These are phyloP conservation scores for Ophiocordyceps sinensis DNA, from an alignment of 2,329 filamentous ascomycete genomes.

Conservation along the genomic window DNA sequence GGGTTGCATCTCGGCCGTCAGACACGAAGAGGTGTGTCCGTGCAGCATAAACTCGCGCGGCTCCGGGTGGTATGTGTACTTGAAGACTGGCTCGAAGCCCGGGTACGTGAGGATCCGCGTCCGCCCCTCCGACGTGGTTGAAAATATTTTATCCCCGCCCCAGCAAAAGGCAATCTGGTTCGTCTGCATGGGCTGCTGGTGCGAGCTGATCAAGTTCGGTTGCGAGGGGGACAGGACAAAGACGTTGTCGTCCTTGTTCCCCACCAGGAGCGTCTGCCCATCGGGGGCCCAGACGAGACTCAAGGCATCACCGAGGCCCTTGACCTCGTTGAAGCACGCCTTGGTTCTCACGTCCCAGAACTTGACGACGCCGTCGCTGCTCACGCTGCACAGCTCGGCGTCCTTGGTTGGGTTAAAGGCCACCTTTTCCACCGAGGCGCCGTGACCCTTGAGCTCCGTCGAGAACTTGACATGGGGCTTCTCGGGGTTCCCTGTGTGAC, in stretches of 20 bases:
- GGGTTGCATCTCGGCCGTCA: constrained; percentile 55
- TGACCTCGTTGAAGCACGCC: constrained; percentile 54
- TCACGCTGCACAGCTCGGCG: constrained; percentile 61
- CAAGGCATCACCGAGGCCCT: constrained; percentile 50
- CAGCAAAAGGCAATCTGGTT: constrained; percentile 66
- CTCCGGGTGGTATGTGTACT: constrained; percentile 29
- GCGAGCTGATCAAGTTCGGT: constrained; percentile 37
- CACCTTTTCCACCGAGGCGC: constrained; percentile 55
- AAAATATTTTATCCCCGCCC: constrained; percentile 54
- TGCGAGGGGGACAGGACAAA: constrained; percentile 48
- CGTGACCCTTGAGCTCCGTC: constrained; percentile 58
- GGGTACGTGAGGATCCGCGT: constrained; percentile 59
- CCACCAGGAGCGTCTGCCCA: constrained; percentile 55
- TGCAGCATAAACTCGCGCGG: constrained; percentile 45
- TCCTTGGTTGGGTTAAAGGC: constrained; percentile 68
- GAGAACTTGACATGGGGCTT: constrained; percentile 58
- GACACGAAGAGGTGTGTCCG: constrained; percentile 60
- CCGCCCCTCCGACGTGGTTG: constrained; percentile 56
- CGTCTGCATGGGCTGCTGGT: constrained; percentile 49
- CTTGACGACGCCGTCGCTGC: constrained; percentile 57
- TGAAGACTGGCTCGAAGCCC: constrained; percentile 39
- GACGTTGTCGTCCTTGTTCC: constrained; percentile 53
- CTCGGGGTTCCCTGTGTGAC: constrained; percentile 54
- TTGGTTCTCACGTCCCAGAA: constrained; percentile 72
- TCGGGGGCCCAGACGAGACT: constrained; percentile 62